These are phyloP conservation scores for Peronospora tabacina DNA, from an alignment of 352 stramenopile genomes.

Conservation along the genomic window DNA sequence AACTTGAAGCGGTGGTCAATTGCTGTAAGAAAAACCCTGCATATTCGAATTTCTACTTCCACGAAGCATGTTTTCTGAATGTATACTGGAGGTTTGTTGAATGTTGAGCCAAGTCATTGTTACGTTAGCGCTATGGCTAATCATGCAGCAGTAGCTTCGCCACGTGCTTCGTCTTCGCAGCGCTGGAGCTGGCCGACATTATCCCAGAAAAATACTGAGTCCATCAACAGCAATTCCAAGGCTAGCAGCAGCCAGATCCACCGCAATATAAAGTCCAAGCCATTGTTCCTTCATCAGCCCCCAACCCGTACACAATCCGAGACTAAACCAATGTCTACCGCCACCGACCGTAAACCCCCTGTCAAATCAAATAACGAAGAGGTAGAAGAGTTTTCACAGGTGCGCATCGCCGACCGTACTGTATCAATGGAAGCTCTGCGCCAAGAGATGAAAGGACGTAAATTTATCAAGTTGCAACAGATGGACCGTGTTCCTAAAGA, in stretches of 20 bases:
- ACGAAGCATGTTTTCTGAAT: too few species aligned
- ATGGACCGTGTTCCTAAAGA: conserved; percentile 51
- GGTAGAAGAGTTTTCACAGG: conserved; percentile 46
- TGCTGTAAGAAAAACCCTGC: too few species aligned
- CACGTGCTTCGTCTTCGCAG: conserved; percentile 12
- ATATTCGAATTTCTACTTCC: too few species aligned
- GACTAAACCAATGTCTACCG: conserved; percentile 12
- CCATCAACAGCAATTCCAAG: conserved; percentile 6
- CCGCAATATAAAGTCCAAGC: conserved; percentile 4
- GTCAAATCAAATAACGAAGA: conserved; percentile 15
- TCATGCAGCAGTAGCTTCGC: background rate
- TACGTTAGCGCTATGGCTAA: conserved; percentile 10
- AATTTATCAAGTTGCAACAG: conserved; percentile 49
- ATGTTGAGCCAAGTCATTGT: conserved; percentile 6
- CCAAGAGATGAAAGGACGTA: conserved; percentile 59
- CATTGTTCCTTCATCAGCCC: conserved; percentile 12
- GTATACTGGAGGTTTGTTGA: background rate
- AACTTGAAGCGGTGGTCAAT: too few species aligned
- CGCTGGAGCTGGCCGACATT: conserved; percentile 51
- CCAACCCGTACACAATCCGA: conserved; percentile 6
- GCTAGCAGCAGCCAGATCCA: conserved; percentile 7
- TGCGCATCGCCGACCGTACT: conserved; percentile 51
- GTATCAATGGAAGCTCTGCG: conserved; percentile 39
- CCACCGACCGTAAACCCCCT: conserved; percentile 9
- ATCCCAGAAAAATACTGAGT: conserved; percentile 22